Evolutionary conservation across 345 rosid species (phyloP).

Genomic region (Carallia pectinifolia): DNA sequence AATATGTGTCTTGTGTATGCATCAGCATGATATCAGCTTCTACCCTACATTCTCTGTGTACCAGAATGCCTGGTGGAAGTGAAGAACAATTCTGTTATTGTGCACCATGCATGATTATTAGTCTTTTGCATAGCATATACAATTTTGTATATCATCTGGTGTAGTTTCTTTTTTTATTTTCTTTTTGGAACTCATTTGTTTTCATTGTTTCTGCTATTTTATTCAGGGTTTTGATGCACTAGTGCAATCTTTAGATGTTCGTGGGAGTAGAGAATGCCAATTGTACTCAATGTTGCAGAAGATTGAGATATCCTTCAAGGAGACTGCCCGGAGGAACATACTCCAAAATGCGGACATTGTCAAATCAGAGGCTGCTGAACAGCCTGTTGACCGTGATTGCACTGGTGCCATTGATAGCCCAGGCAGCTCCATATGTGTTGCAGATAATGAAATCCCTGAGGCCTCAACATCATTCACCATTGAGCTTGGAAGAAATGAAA

Average conservation of each 20-base stretch:
- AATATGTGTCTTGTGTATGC: not conserved
- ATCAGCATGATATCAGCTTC: constrained; percentile 8
- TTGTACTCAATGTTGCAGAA: constrained; percentile 64
- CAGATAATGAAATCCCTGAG: constrained; percentile 46
- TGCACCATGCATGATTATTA: not conserved
- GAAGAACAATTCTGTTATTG: constrained; percentile 7
- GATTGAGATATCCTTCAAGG: constrained; percentile 68
- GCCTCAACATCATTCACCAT: constrained; percentile 60
- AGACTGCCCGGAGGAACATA: constrained; percentile 44
- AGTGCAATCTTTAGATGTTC: constrained; percentile 66
- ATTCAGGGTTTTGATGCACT: constrained; percentile 69
- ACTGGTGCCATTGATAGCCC: constrained; percentile 30
- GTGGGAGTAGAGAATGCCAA: constrained; percentile 80
- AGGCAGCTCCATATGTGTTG: constrained; percentile 33
- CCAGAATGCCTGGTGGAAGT: not conserved
- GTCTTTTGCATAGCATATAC: not conserved
- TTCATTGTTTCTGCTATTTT: not conserved
- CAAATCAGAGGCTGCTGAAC: constrained; percentile 35
- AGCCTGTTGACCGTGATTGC: constrained; percentile 17
- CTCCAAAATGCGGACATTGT: constrained; percentile 10
- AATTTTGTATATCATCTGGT: not conserved
- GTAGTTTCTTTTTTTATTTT: not conserved
- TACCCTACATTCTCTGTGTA: constrained; percentile 1
- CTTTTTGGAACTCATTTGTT: not conserved
- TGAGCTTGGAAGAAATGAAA: constrained; percentile 51